These are phyloP conservation scores for Cyberlindnera mississippiensis DNA, from an alignment of 805 yeast species.

Conservation along the genomic window DNA sequence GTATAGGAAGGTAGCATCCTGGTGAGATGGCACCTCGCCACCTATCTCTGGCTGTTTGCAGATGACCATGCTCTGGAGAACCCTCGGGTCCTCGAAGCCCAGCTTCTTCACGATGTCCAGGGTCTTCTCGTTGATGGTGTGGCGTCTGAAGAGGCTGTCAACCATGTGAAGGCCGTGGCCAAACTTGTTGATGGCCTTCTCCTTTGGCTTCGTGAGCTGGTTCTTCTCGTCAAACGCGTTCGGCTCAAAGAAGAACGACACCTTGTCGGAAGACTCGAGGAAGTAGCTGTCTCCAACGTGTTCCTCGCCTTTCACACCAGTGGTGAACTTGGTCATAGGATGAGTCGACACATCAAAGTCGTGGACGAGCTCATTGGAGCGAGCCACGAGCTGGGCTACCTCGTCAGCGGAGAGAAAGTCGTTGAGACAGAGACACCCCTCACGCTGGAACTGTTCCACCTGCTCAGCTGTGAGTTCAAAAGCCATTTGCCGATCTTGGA, in stretches of 20 bases:
- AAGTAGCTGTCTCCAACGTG: constrained; percentile 77
- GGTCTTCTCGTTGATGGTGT: constrained; percentile 51
- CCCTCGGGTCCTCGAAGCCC: constrained; percentile 59
- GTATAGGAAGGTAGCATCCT: constrained; percentile 68
- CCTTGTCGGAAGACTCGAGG: constrained; percentile 62
- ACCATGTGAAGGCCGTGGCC: constrained; percentile 76
- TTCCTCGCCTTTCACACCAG: constrained; percentile 43
- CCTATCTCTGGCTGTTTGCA: constrained; percentile 75
- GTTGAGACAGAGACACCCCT: constrained; percentile 62
- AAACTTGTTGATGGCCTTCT: constrained; percentile 64
- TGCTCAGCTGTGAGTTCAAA: constrained; percentile 35
- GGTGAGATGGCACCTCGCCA: constrained; percentile 73
- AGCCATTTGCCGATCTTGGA: constrained; percentile 1
- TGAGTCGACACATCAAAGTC: constrained; percentile 52
- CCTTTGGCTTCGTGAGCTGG: constrained; percentile 47
- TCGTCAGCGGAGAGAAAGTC: constrained; percentile 45
- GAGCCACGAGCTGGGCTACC: constrained; percentile 36
- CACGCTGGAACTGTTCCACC: constrained; percentile 41
- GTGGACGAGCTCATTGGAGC: constrained; percentile 42
- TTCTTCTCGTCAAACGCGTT: constrained; percentile 59
- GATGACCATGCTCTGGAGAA: constrained; percentile 74
- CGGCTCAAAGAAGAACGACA: constrained; percentile 66
- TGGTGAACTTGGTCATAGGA: constrained; percentile 68
- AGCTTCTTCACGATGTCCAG: constrained; percentile 48
- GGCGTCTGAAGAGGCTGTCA: constrained; percentile 36